A percentile compares a stretch with the other conserved stretches of the same genome.
These are phyloP conservation scores for Gnomoniopsis sp. DNA, from an alignment of 2,329 filamentous ascomycete genomes.

Conservation along the genomic window DNA sequence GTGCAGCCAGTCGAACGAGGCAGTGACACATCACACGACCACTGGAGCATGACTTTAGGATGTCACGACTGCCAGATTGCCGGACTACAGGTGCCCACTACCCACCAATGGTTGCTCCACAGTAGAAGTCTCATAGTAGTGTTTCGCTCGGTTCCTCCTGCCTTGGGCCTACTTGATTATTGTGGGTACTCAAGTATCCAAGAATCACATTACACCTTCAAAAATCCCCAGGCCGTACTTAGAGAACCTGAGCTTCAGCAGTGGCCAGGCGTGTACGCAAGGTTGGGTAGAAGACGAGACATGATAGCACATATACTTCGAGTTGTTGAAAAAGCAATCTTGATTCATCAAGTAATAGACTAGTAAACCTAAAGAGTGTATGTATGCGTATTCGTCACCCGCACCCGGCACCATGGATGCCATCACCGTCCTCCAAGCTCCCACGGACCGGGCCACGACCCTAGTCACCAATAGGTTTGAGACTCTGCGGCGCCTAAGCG, in stretches of 20 bases:
- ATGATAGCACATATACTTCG: not conserved
- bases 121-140: not conserved
- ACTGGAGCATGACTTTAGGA: not conserved
- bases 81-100: too few relatives aligned
- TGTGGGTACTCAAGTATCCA: too few relatives aligned
- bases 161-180: too few relatives aligned
- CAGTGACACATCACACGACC: conserved; percentile 1
- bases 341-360: not conserved
- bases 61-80: not conserved
- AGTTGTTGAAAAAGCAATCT: not conserved
- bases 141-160: not conserved
- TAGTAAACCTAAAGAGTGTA: not conserved
- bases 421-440: not conserved
- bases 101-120: too few relatives aligned
- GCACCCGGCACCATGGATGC: not conserved
- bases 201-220: too few relatives aligned
- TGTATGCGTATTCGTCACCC: not conserved
- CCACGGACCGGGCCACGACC: not conserved
- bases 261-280: too few relatives aligned
- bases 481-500: not conserved
- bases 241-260: too few relatives aligned
- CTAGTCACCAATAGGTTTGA: not conserved
- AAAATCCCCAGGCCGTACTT: too few relatives aligned
- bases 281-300: not conserved
- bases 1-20: not conserved